phyloP scores from a whole-genome alignment of 2,329 filamentous ascomycete genomes.

The Fusarium tuaranense region DNA sequence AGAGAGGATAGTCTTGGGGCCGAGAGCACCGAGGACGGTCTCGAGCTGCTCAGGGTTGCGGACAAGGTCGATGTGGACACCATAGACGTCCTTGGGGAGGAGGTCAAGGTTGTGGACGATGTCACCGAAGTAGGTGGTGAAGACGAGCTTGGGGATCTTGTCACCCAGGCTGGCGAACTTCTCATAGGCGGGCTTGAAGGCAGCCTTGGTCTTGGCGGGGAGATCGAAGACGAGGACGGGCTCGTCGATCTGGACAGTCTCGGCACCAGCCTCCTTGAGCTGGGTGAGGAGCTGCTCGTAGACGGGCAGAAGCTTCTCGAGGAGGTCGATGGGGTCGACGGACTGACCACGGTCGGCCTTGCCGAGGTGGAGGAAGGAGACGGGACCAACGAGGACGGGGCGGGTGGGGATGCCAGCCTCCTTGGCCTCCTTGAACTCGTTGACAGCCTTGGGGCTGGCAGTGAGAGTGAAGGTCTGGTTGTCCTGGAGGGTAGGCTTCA shows the following conservation, averaged over 20 bases:
- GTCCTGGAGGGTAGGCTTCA: slow-evolving; percentile 98
- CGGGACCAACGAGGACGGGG: slow-evolving; percentile 93
- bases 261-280: slow-evolving; percentile 96
- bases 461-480: slow-evolving; percentile 95
- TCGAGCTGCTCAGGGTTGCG: slow-evolving; percentile 98
- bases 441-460: slow-evolving; percentile 90
- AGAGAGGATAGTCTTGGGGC: slow-evolving; percentile 90
- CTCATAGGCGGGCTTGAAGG: slow-evolving; percentile 98
- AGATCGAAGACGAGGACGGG: slow-evolving; percentile 96
- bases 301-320: slow-evolving; percentile 92
- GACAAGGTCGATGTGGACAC: slow-evolving; percentile 94
- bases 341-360: slow-evolving; percentile 97
- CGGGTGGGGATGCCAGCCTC: slow-evolving; percentile 93
- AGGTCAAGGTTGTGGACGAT: slow-evolving; percentile 99
- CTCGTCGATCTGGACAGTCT: slow-evolving; percentile 98
- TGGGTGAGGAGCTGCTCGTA: slow-evolving; percentile 93
- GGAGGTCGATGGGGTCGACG: slow-evolving; percentile 92
- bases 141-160: slow-evolving; percentile 87
- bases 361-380: slow-evolving; percentile 96
- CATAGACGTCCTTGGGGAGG: slow-evolving; percentile 82
- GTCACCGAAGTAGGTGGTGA: slow-evolving; percentile 99
- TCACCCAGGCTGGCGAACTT: slow-evolving; percentile 81
- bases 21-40: slow-evolving; percentile 83
- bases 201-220: slow-evolving; percentile 88
- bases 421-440: slow-evolving; percentile 97